Base-by-base conservation (phyloP, 2,329 filamentous ascomycete species). In the Chrysosporium keratinophilum region DNA sequence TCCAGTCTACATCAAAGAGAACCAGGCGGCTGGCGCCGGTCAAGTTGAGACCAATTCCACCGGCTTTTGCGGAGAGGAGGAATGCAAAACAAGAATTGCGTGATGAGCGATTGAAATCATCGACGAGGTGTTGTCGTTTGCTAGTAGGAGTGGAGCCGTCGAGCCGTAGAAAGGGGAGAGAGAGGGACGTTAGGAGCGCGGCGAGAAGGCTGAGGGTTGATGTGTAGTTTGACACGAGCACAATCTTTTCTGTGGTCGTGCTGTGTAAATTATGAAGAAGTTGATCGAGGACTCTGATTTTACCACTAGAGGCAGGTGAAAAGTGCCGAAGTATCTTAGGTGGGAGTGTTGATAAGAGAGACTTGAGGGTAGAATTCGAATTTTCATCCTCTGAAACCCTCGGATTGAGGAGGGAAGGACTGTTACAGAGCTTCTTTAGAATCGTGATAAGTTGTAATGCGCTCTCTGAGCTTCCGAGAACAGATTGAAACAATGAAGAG, bases 201-300 rank as follows among this genome's bases (percentile, higher is more conserved):
- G 77, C 78, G 3, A 88, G 76, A 57, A 87, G 74, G 60, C 85
- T 81, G 9, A 88, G 75, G 0, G 84, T 88, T 9, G 81, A 80
- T 0, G 84, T 88, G 64, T 86, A 87, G 63, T 87, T 87, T 17
- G 83, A 87, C n/a, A 88, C 83, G 7, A 88, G 74, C 9, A 88
- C 82, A 20, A 88, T 78, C 62, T 87, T 88, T 61, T 88, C 84
- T 1, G 76, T 70, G 0, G 83, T 85, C 0, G 74, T 79, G 1
- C 72, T 76, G 47, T 76, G 77, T 20, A 88, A 75, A 10, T 74
- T 75, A 59, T 83, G 76, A 1, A 88, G 69, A 7, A 88, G 71
- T 50, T 78, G 76, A 62, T 87, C 83, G 2, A 88, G 72, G 1
- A 86, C 78, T 42, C 82, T 77, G 19, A 87, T 71, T 63, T 88